phyloP scores from a whole-genome alignment of 2,329 filamentous ascomycete genomes.

The Podosphaera xanthii region DNA sequence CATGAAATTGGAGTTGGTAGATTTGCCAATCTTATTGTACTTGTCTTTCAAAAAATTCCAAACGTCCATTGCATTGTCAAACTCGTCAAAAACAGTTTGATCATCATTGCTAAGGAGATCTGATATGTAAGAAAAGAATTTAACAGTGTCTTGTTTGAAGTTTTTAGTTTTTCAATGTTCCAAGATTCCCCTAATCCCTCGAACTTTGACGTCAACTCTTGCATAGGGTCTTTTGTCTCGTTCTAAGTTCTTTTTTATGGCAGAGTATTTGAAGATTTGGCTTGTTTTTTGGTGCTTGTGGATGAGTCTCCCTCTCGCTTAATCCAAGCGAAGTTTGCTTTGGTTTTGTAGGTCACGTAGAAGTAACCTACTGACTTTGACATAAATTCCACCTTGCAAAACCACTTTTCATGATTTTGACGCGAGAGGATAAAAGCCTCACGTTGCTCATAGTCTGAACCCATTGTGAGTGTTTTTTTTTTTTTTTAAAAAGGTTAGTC shows the following conservation, averaged over 20 bases:
- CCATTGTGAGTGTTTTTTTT: not conserved
- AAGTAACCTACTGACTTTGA: not conserved
- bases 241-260: not conserved
- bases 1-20: no score
- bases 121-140: no score
- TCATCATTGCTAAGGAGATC: no score
- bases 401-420: not conserved
- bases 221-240: not conserved
- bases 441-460: not conserved
- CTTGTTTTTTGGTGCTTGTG: not conserved
- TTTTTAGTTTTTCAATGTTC: constrained; percentile 1
- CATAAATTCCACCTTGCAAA: not conserved
- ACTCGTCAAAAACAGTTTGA: no score
- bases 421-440: not conserved
- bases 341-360: not conserved
- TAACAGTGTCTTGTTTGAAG: not conserved
- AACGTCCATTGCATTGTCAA: no score
- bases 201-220: not conserved
- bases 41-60: no score
- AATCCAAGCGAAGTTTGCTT: not conserved
- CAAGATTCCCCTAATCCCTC: not conserved
- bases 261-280: not conserved
- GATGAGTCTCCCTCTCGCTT: not conserved
- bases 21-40: no score
- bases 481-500: not conserved